Evolutionary conservation across 2,329 filamentous ascomycete species (phyloP).

Genomic region (Sodiomyces alkalinus): DNA sequence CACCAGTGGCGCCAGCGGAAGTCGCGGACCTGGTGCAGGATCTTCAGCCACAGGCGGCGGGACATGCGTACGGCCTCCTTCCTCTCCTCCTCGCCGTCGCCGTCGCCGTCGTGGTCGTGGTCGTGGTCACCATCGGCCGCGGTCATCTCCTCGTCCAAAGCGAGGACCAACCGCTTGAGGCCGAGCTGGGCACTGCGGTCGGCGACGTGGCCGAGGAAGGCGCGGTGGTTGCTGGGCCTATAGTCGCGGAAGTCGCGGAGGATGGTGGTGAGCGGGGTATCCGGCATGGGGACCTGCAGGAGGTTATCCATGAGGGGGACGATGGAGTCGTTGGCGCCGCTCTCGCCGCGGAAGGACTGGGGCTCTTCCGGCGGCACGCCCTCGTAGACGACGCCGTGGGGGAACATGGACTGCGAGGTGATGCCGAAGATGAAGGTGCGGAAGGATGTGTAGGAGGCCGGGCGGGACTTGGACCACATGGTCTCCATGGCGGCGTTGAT

Average conservation of each 20-base stretch:
- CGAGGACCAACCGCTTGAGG: conserved; percentile 43
- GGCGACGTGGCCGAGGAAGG: conserved; percentile 63
- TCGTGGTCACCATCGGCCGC: conserved; percentile 15
- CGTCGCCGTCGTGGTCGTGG: no score
- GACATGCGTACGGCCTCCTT: conserved; percentile 35
- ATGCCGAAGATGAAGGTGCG: conserved; percentile 97
- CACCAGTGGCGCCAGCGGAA: conserved; percentile 80
- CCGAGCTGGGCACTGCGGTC: conserved; percentile 30
- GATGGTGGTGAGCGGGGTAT: conserved; percentile 78
- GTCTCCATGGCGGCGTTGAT: conserved; percentile 72
- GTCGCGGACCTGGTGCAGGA: conserved; percentile 61
- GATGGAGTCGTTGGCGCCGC: conserved; percentile 89
- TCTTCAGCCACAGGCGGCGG: conserved; percentile 44
- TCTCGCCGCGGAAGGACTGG: conserved; percentile 77
- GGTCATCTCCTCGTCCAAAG: conserved; percentile 8
- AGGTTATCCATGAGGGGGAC: conserved; percentile 82
- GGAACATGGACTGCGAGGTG: conserved; percentile 87
- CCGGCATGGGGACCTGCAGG: conserved; percentile 72
- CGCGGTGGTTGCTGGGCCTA: conserved; percentile 74
- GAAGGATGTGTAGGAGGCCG: conserved; percentile 73
- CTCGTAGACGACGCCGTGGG: conserved; percentile 78
- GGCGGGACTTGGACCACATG: conserved; percentile 86
- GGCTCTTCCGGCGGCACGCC: conserved; percentile 58
- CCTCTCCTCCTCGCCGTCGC: conserved; percentile 10
- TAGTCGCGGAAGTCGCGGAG: conserved; percentile 81